Percentiles rank a stretch among this genome's conserved stretches.
These are phyloP conservation scores for Scheffersomyces lignicola DNA, from an alignment of 1,139 yeast species.

Conservation along the genomic window DNA sequence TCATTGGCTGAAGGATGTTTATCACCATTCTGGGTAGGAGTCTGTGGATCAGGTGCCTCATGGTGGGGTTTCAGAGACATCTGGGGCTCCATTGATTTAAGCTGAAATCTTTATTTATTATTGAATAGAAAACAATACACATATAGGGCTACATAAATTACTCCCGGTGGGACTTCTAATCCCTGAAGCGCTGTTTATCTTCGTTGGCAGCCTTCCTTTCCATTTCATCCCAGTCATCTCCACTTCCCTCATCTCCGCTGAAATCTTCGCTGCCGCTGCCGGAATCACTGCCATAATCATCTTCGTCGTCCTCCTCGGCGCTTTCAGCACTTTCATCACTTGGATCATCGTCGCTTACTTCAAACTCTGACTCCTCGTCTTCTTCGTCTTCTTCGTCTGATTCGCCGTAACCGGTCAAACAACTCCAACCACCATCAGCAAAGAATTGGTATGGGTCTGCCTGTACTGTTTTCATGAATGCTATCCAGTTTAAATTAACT, in stretches of 20 bases:
- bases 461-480: constrained; percentile 90
- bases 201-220: constrained; percentile 66
- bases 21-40: constrained; percentile 51
- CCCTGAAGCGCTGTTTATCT: constrained; percentile 35
- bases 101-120: constrained; percentile 6
- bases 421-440: constrained; percentile 94
- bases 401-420: constrained; percentile 73
- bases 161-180: no score
- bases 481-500: constrained; percentile 92
- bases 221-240: constrained; percentile 76
- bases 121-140: constrained; percentile 1
- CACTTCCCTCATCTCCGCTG: constrained; percentile 47
- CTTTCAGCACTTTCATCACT: constrained; percentile 72
- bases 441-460: constrained; percentile 95
- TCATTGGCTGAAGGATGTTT: constrained; percentile 55
- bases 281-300: constrained; percentile 41
- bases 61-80: constrained; percentile 46
- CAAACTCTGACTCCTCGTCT: constrained; percentile 60
- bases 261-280: constrained; percentile 37
- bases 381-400: constrained; percentile 64
- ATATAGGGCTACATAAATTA: neutral
- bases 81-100: constrained; percentile 39
- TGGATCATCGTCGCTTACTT: constrained; percentile 66
- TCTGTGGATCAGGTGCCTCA: constrained; percentile 49
- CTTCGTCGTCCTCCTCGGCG: constrained; percentile 46